Evolutionary conservation across 805 yeast genomes (phyloP).

Genomic region (Saturnispora quitensis): DNA sequence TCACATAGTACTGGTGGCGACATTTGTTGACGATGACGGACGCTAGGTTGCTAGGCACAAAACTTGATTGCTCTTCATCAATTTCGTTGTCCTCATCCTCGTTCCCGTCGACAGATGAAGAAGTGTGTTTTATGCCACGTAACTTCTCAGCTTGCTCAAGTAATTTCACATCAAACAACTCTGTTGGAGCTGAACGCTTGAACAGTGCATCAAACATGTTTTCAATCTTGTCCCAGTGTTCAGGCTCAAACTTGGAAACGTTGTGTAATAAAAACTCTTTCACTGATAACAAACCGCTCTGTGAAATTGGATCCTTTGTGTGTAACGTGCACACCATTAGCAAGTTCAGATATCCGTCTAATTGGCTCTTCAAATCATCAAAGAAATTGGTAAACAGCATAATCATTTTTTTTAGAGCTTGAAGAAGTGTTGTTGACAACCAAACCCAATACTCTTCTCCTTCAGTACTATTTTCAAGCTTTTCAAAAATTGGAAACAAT

Average conservation of each 20-base stretch:
- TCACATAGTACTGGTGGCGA: conserved; percentile 80
- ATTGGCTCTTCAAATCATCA: conserved; percentile 59
- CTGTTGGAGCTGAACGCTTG: conserved; percentile 76
- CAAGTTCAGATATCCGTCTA: conserved; percentile 71
- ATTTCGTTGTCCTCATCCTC: conserved; percentile 11
- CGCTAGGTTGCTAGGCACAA: conserved; percentile 40
- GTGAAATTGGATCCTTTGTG: conserved; percentile 92
- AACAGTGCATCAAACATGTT: conserved; percentile 61
- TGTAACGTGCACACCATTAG: conserved; percentile 87
- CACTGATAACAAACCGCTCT: conserved; percentile 87
- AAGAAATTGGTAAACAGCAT: conserved; percentile 77
- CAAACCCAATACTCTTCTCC: conserved; percentile 83
- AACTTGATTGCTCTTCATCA: conserved; percentile 4
- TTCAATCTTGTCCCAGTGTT: conserved; percentile 70
- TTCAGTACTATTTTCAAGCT: conserved; percentile 68
- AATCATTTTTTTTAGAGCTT: conserved; percentile 84
- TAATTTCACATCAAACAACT: conserved; percentile 54
- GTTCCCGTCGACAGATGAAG: conserved; percentile 13
- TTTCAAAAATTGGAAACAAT: conserved; percentile 83
- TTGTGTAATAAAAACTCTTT: conserved; percentile 74
- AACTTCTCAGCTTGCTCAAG: conserved; percentile 19
- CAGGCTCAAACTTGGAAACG: conserved; percentile 46
- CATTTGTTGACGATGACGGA: conserved; percentile 72
- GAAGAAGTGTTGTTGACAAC: conserved; percentile 93
- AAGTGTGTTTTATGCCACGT: conserved; percentile 1